Evolutionary conservation across 2,329 filamentous ascomycete species (phyloP), one percentile per base, ranked within the genome.

Genomic region (Lasiodiplodia hormozganensis): DNA sequence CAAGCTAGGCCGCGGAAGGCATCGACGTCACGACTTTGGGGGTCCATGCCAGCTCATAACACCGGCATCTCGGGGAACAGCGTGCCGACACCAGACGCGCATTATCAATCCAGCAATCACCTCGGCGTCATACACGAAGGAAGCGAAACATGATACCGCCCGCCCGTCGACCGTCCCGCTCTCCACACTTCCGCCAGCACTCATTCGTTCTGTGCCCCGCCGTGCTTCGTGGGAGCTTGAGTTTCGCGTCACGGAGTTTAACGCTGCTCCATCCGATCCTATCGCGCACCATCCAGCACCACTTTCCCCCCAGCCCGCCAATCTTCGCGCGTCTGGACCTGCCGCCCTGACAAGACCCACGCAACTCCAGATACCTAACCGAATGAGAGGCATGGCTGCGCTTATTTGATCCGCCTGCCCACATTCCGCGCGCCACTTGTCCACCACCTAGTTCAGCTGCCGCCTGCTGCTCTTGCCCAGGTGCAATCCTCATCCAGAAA

Each of bases 11-110:
- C 40, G 1, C 12, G 58, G 18, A 36, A 10, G 60, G 47, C 60
- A 52, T 51, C 60, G 43, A 64, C 60, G 60, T 64, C 60, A 64
- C 60, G 60, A 64, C 47, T 64, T 47, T 43, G 60, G 36, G 60
- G 7, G 10, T 23, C 60, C 43, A 64, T 52, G 60, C 60, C 60
- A 64, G 28, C 60, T 64, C 60, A 64, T 18, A 51, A 38, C 60
- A 47, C 60, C 60, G 47, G 60, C 18, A 4, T 25, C 11, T 64
- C 60, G 60, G 60, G 31, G 60, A 38, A 52, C 60, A n/a, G 60
- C 60, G 16, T 36, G 60, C 60, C 60, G 60, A 51, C 31, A 25
- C 60, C 28, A n/a, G 34, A 62, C 38, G 11, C 31, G 58, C 40
- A 62, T 64, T 64, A 64, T 64, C 60, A 64, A 52, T 64, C 60